Evolutionary conservation across 2,329 filamentous ascomycete species (phyloP).

Genomic region (Cladorrhinum sp.): DNA sequence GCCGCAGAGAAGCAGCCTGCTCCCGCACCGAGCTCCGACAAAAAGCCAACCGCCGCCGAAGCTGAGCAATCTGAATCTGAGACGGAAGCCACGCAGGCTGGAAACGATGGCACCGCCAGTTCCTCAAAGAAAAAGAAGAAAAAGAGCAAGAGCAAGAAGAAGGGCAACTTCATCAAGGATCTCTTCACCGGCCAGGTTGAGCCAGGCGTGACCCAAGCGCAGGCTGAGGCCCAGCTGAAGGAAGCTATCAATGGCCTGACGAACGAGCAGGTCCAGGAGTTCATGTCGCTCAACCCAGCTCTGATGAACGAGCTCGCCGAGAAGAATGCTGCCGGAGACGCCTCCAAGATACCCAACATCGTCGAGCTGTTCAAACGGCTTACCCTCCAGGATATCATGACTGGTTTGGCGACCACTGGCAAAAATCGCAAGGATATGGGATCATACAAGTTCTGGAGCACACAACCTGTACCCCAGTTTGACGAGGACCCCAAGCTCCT

Average conservation of each 20-base stretch:
- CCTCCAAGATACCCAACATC: conserved; percentile 39
- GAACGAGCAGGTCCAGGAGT: conserved; percentile 58
- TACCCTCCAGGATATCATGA: conserved; percentile 69
- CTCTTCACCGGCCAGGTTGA: neutral
- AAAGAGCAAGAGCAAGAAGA: conserved; percentile 60
- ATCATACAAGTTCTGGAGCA: conserved; percentile 98
- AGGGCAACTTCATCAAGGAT: conserved; percentile 39
- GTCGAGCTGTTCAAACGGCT: conserved; percentile 59
- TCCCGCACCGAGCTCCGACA: conserved; percentile 42
- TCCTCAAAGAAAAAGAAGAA: conserved; percentile 59
- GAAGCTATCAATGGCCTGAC: conserved; percentile 54
- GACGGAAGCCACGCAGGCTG: conserved; percentile 38
- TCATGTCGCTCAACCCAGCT: conserved; percentile 70
- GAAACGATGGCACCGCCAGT: conserved; percentile 27
- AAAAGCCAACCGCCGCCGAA: conserved; percentile 42
- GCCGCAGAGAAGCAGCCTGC: conserved; percentile 41
- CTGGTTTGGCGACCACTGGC: conserved; percentile 69
- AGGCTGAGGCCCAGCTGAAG: conserved; percentile 42
- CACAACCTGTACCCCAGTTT: conserved; percentile 90
- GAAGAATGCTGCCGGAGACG: conserved; percentile 25
- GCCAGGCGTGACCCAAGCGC: conserved; percentile 16
- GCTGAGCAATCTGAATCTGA: conserved; percentile 46
- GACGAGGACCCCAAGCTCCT: conserved; percentile 50
- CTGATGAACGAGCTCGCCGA: conserved; percentile 57
- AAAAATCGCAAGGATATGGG: conserved; percentile 97